Evolutionary conservation across 2,329 filamentous ascomycete species (phyloP).

Genomic region (Trichoderma arundinaceum): DNA sequence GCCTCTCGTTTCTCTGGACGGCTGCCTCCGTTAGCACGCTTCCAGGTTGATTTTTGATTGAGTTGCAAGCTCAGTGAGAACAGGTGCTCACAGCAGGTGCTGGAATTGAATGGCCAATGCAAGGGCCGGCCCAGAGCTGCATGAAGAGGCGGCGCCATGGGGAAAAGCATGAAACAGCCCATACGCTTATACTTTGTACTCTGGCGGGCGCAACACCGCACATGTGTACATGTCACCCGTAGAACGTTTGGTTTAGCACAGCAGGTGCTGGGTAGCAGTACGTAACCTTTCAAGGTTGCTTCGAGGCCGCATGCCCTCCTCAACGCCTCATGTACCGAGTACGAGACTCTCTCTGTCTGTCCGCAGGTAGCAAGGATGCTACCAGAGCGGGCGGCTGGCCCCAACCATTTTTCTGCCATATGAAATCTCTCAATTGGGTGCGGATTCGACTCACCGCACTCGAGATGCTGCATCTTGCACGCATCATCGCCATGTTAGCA

Average conservation of each 20-base stretch:
- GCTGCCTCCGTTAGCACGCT: conserved; percentile 21
- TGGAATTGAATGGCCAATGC: neutral
- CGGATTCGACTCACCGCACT: conserved; percentile 19
- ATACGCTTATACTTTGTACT: conserved; percentile 13
- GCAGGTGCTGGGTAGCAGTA: too few species aligned
- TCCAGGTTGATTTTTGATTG: neutral
- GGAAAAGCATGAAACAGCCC: conserved; percentile 20
- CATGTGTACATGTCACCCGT: neutral
- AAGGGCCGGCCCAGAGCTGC: conserved; percentile 16
- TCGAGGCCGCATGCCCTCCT: too few species aligned
- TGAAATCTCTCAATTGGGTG: neutral
- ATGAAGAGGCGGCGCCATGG: conserved; percentile 24
- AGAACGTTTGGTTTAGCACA: too few species aligned
- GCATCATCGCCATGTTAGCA: neutral
- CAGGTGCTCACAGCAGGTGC: neutral
- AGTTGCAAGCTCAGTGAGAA: neutral
- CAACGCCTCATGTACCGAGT: conserved; percentile 10
- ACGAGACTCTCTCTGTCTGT: neutral
- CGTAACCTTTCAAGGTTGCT: too few species aligned
- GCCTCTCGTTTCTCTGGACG: neutral
- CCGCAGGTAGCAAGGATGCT: neutral
- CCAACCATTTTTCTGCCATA: neutral
- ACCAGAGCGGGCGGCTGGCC: conserved; percentile 11
- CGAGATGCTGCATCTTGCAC: neutral
- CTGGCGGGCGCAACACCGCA: neutral